Percentiles rank a stretch among this genome's conserved stretches.
Evolutionary conservation across 768 basidiomycete species (phyloP).

Genomic region (Amanita molliuscula): DNA sequence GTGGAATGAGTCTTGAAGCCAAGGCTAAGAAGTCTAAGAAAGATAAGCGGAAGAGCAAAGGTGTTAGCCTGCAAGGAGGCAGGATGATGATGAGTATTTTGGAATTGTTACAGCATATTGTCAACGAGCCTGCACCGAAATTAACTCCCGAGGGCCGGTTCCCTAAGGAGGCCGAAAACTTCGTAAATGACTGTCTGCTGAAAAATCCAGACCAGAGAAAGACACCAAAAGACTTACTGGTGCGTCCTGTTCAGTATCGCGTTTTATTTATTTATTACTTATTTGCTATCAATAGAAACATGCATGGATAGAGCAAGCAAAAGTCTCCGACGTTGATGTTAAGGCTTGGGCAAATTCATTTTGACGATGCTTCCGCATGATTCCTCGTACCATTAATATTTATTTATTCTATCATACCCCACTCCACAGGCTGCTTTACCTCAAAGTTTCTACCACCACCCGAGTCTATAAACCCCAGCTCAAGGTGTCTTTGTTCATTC

Average conservation of each 20-base stretch:
- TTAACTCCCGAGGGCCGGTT: constrained; percentile 63
- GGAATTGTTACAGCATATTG: constrained; percentile 94
- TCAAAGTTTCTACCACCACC: not conserved
- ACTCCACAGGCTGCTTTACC: not conserved
- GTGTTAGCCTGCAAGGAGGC: constrained; percentile 88
- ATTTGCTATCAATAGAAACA: constrained; percentile 41
- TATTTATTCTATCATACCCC: constrained; percentile 2
- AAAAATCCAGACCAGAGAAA: constrained; percentile 82
- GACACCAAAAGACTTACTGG: constrained; percentile 83
- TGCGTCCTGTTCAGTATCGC: constrained; percentile 24
- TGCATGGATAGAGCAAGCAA: constrained; percentile 62
- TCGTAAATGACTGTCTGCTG: constrained; percentile 82
- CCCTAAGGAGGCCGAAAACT: constrained; percentile 67
- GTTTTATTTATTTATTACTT: constrained; percentile 1
- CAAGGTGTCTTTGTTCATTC: not conserved
- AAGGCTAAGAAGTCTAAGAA: constrained; percentile 39
- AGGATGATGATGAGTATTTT: constrained; percentile 98
- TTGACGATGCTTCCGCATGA: constrained; percentile 16
- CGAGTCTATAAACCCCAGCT: not conserved
- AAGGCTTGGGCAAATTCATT: constrained; percentile 76
- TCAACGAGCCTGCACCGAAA: constrained; percentile 93
- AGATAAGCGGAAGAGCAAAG: constrained; percentile 81
- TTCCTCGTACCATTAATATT: not conserved
- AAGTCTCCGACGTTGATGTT: constrained; percentile 53
- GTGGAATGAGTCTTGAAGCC: constrained; percentile 34